A percentile compares a stretch with the other conserved stretches of the same genome.
These are phyloP conservation scores for Rhizopogon rudus DNA, from an alignment of 768 basidiomycete genomes.

Conservation along the genomic window DNA sequence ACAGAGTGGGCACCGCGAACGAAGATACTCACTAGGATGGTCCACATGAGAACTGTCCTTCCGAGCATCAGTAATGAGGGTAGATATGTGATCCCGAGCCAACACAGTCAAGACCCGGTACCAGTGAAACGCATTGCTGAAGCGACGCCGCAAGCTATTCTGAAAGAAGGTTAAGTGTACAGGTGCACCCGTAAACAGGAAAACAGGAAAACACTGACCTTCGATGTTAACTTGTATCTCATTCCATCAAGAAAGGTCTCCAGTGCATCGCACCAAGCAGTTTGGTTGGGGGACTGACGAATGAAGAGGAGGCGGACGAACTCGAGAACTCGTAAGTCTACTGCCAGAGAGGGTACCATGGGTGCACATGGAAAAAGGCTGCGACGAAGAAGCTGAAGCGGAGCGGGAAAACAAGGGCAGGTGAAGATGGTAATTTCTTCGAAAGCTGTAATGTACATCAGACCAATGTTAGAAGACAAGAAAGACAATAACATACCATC, in stretches of 20 bases:
- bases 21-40: slow-evolving; percentile 16
- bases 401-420: slow-evolving; percentile 6
- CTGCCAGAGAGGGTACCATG: slow-evolving; percentile 23
- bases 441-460: slow-evolving; percentile 1
- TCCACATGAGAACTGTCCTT: neutral
- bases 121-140: slow-evolving; percentile 24
- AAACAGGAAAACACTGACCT: slow-evolving; percentile 6
- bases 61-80: neutral
- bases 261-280: slow-evolving; percentile 23
- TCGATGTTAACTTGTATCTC: slow-evolving; percentile 15
- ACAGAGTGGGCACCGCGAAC: slow-evolving; percentile 20
- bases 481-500: neutral
- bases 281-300: slow-evolving; percentile 20
- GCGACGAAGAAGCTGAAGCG: slow-evolving; percentile 18
- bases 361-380: slow-evolving; percentile 27
- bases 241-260: slow-evolving; percentile 16
- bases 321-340: slow-evolving; percentile 25
- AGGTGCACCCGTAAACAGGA: neutral
- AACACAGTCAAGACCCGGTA: slow-evolving; percentile 14
- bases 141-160: slow-evolving; percentile 18
- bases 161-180: slow-evolving; percentile 4
- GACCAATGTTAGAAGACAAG: neutral
- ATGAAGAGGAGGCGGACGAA: slow-evolving; percentile 23
- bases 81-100: slow-evolving; percentile 7
- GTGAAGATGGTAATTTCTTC: neutral